Percentiles rank a stretch among this genome's conserved stretches.
Evolutionary conservation across 257 asterid species (phyloP).

Genomic region (Anisodus tanguticus): DNA sequence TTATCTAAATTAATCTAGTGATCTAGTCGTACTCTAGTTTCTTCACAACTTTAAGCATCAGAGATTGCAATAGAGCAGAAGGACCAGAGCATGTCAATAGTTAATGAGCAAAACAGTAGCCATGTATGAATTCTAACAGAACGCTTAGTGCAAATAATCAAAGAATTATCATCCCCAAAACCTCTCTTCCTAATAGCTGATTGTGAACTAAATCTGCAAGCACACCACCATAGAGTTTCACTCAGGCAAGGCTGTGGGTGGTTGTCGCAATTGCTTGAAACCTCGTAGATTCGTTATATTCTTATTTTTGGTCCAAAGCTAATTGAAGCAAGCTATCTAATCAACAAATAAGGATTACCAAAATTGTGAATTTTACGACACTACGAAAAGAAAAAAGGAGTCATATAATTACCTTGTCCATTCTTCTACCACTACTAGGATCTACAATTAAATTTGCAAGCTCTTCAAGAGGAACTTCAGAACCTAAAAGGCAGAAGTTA

Average conservation of each 20-base stretch:
- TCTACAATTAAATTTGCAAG: slow-evolving; percentile 72
- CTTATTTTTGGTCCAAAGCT: slow-evolving; percentile 8
- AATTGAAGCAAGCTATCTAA: slow-evolving; percentile 17
- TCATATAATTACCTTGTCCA: slow-evolving; percentile 50
- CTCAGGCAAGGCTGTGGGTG: slow-evolving; percentile 10
- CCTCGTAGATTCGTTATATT: not conserved
- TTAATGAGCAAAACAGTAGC: not conserved
- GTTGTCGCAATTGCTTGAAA: slow-evolving; percentile 8
- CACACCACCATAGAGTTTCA: slow-evolving; percentile 17
- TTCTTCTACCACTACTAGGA: slow-evolving; percentile 38
- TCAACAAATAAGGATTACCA: slow-evolving; percentile 22
- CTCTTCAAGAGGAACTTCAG: slow-evolving; percentile 60
- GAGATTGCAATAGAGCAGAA: not conserved
- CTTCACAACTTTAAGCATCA: slow-evolving; percentile 8
- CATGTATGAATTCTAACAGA: slow-evolving; percentile 1
- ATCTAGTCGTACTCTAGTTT: not conserved
- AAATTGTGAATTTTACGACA: slow-evolving; percentile 15
- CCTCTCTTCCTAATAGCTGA: not conserved
- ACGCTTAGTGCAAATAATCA: not conserved
- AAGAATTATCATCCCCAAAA: slow-evolving; percentile 7
- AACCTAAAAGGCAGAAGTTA: slow-evolving; percentile 54
- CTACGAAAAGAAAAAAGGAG: not conserved
- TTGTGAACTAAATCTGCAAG: slow-evolving; percentile 18
- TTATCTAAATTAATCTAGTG: slow-evolving; percentile 3
- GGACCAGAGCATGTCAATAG: slow-evolving; percentile 12